Evolutionary conservation across 2,329 filamentous ascomycete genomes (phyloP).

Genomic region (Nigrograna mackinnonii): DNA sequence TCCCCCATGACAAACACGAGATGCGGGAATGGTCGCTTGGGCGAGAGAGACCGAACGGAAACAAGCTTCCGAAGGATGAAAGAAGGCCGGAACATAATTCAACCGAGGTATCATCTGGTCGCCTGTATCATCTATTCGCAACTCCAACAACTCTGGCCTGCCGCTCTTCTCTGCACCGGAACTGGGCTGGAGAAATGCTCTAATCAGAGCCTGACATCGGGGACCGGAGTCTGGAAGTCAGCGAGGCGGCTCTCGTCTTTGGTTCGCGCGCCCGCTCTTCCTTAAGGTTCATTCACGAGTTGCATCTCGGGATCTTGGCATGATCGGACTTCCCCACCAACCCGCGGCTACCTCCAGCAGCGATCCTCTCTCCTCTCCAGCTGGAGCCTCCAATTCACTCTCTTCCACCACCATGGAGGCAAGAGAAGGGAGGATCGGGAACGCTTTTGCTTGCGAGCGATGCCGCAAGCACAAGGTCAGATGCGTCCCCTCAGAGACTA

Average conservation of each 20-base stretch:
- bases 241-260: too few relatives aligned
- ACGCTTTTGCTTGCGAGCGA: constrained; percentile 40
- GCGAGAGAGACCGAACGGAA: constrained; percentile 18
- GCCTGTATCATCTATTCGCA: too few relatives aligned
- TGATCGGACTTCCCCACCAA: constrained; percentile 41
- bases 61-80: constrained; percentile 20
- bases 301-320: constrained; percentile 36
- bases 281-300: too few relatives aligned
- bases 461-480: constrained; percentile 42
- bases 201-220: too few relatives aligned
- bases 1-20: too few relatives aligned
- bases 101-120: constrained; percentile 23
- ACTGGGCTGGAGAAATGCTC: too few relatives aligned
- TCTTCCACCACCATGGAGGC: constrained; percentile 36
- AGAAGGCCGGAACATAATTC: constrained; percentile 25
- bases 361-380: constrained; percentile 19
- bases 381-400: constrained; percentile 20
- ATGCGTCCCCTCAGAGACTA: constrained; percentile 36
- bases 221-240: too few relatives aligned
- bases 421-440: constrained; percentile 39
- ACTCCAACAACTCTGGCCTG: constrained; percentile 17
- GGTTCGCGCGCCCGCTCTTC: too few relatives aligned
- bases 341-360: constrained; percentile 24
- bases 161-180: too few relatives aligned
- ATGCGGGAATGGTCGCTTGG: too few relatives aligned